These are phyloP conservation scores for Aspergillus sparsus DNA, from an alignment of 495 filamentous ascomycete genomes.

Conservation along the genomic window DNA sequence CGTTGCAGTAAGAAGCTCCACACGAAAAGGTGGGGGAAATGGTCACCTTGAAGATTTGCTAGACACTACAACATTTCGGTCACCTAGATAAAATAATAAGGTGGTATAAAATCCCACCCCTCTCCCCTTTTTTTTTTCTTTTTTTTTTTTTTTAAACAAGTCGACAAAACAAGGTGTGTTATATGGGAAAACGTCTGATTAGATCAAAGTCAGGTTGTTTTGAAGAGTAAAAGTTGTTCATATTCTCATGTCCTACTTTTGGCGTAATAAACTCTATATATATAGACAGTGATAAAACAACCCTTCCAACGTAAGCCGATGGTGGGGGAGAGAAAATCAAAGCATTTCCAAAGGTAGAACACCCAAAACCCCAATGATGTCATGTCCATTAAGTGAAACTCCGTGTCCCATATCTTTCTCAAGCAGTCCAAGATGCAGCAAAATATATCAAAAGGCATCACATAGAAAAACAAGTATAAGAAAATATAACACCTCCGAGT, in stretches of 20 bases:
- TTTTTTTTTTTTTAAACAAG: too few species aligned
- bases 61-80: too few species aligned
- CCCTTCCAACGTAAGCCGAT: not conserved
- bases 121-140: too few species aligned
- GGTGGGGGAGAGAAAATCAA: constrained; percentile 1
- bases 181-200: too few species aligned
- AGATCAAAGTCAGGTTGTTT: not conserved
- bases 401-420: constrained; percentile 13
- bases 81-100: too few species aligned
- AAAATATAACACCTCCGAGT: not conserved
- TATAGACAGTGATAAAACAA: constrained; percentile 17
- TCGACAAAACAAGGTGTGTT: too few species aligned
- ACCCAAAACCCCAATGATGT: not conserved
- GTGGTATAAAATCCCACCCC: too few species aligned
- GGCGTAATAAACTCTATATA: constrained; percentile 10
- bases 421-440: constrained; percentile 1
- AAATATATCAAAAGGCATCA: not conserved
- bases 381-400: constrained; percentile 8
- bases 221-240: constrained; percentile 2
- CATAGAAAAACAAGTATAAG: not conserved
- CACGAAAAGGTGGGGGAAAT: too few species aligned
- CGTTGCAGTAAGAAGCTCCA: too few species aligned
- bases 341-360: constrained; percentile 3
- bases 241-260: constrained; percentile 24
- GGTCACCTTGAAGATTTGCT: too few species aligned